Evolutionary conservation across 495 filamentous ascomycete species (phyloP).

Genomic region (Penicillium ochrochloron): DNA sequence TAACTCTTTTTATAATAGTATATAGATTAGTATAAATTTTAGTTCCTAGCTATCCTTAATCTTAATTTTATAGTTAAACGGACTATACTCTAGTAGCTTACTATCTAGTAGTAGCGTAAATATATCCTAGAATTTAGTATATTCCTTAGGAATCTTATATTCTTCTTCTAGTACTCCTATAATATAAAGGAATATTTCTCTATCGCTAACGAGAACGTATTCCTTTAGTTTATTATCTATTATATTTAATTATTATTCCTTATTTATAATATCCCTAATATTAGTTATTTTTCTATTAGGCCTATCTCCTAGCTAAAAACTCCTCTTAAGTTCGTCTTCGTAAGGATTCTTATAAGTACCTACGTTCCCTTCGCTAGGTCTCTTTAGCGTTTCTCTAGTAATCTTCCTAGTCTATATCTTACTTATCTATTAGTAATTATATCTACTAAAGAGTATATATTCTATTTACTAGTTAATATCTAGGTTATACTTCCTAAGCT

Average conservation of each 20-base stretch:
- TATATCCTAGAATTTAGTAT: conserved; percentile 6
- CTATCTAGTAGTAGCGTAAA: conserved; percentile 19
- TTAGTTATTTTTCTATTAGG: neutral
- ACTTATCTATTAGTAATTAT: neutral
- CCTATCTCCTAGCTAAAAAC: conserved; percentile 6
- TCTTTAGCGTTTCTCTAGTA: neutral
- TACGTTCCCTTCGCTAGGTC: neutral
- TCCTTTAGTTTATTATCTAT: neutral
- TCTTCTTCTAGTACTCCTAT: conserved; percentile 6
- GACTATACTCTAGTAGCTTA: conserved; percentile 11
- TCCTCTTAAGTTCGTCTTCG: conserved; percentile 5
- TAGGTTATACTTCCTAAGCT: neutral
- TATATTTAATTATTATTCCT: neutral
- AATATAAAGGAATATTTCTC: no score
- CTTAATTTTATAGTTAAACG: conserved; percentile 1
- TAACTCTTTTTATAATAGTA: conserved; percentile 6
- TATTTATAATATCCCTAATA: neutral
- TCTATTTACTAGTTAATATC: neutral
- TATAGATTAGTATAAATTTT: neutral
- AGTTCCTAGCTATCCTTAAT: conserved; percentile 2
- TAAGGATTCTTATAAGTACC: conserved; percentile 4
- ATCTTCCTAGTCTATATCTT: neutral
- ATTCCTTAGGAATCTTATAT: conserved; percentile 6
- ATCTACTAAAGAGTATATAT: neutral
- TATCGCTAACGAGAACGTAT: neutral